phyloP scores from a whole-genome alignment of 495 filamentous ascomycete species.

The Lasiosphaeris hirsuta region DNA sequence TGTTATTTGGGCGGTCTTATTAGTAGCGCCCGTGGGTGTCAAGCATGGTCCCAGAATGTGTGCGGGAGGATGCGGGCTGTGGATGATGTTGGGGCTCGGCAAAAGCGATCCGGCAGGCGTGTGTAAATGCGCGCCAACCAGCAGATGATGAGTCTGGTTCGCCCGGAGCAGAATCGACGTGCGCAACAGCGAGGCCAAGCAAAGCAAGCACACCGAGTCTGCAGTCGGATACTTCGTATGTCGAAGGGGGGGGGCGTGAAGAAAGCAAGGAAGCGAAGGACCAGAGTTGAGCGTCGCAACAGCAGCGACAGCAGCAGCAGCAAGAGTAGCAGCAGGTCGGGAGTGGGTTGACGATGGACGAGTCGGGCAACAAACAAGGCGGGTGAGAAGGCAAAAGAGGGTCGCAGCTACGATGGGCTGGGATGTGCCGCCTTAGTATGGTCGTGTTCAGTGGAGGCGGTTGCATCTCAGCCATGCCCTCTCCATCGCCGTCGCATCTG shows the following conservation, averaged over 20 bases:
- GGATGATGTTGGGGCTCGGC: conserved; percentile 20
- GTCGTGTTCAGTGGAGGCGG: conserved; percentile 19
- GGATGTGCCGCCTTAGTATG: conserved; percentile 7
- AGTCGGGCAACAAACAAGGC: conserved; percentile 13
- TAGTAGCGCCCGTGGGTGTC: conserved; percentile 27
- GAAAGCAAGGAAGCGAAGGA: neutral
- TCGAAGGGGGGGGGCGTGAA: neutral
- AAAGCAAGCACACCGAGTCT: neutral
- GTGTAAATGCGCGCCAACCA: conserved; percentile 18
- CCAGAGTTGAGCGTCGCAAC: no score
- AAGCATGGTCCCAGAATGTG: conserved; percentile 14
- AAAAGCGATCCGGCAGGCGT: conserved; percentile 24
- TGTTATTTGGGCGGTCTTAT: conserved; percentile 25
- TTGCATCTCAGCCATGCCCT: conserved; percentile 21
- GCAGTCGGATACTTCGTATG: neutral
- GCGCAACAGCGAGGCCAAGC: neutral
- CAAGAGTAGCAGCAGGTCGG: no score
- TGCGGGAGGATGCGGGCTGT: conserved; percentile 15
- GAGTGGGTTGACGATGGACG: conserved; percentile 11
- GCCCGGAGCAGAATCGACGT: neutral
- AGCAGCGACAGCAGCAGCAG: no score
- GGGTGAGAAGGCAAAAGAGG: conserved; percentile 11
- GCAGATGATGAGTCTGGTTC: neutral
- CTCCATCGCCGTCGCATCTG: conserved; percentile 15
- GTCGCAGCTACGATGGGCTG: conserved; percentile 17